Conservation (phyloP, 2,329 filamentous ascomycete species). For the Neophaeococcomyces mojaviensis region DNA sequence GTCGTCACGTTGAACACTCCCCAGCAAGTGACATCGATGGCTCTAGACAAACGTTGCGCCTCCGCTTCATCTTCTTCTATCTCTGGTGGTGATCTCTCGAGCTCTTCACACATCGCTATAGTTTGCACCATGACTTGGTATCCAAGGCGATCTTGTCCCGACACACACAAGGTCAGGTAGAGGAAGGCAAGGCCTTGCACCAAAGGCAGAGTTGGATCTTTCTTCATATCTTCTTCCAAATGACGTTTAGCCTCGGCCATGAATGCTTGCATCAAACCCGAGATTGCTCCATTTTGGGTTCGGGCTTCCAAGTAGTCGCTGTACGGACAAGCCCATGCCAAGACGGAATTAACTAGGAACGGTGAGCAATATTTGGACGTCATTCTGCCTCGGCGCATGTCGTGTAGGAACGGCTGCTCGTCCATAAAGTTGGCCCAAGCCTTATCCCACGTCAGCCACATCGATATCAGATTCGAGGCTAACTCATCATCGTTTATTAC, state of each 20-base stretch:
- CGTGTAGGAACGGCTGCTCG: constrained; percentile 27
- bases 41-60: background rate
- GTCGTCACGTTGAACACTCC: background rate
- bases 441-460: constrained; percentile 15
- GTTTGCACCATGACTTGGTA: background rate
- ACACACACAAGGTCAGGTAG: background rate
- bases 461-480: constrained; percentile 28
- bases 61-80: background rate
- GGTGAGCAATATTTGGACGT: constrained; percentile 28
- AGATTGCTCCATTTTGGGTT: background rate
- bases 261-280: background rate
- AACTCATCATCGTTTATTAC: constrained; percentile 23
- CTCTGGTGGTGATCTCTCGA: background rate
- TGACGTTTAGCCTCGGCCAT: background rate
- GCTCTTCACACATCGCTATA: background rate
- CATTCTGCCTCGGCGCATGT: constrained; percentile 27
- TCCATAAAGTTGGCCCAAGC: constrained; percentile 29
- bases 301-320: background rate
- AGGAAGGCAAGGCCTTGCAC: background rate
- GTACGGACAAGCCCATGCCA: constrained; percentile 24
- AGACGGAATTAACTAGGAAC: constrained; percentile 30
- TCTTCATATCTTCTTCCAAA: background rate
- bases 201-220: background rate
- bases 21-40: background rate
- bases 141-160: background rate